A percentile compares a stretch with the other conserved stretches of the same genome.
Conservation (phyloP, 2,329 filamentous ascomycete genomes). For the Onygenales sp. region DNA sequence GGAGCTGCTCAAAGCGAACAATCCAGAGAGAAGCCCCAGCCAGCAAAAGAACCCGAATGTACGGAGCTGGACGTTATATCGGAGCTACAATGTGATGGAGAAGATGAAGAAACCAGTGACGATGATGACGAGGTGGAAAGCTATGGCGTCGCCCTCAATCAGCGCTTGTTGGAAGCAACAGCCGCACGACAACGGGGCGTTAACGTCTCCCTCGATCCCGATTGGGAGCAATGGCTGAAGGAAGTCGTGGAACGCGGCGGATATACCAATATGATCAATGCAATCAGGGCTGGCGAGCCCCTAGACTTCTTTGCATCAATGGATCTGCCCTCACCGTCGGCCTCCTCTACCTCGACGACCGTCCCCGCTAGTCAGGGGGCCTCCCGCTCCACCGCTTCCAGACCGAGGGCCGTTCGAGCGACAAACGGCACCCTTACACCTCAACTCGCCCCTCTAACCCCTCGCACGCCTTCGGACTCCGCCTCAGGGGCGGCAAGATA, state of each 20-base stretch:
- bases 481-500: not conserved
- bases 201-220: slow-evolving; percentile 34
- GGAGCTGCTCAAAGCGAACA: slow-evolving; percentile 9
- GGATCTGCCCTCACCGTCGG: slow-evolving; percentile 11
- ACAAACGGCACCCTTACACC: not conserved
- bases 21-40: slow-evolving; percentile 3
- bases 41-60: not conserved
- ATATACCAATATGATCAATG: slow-evolving; percentile 31
- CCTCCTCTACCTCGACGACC: not conserved
- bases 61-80: not conserved
- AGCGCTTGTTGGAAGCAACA: slow-evolving; percentile 43
- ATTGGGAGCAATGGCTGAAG: slow-evolving; percentile 51
- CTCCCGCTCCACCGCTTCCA: not conserved
- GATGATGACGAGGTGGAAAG: slow-evolving; percentile 41
- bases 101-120: slow-evolving; percentile 31
- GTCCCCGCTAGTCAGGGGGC: not conserved
- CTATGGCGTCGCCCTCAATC: slow-evolving; percentile 43
- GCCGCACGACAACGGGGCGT: slow-evolving; percentile 43
- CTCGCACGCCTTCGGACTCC: not conserved
- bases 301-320: slow-evolving; percentile 15
- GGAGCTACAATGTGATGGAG: not conserved
- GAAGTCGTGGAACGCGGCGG: slow-evolving; percentile 44
- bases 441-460: not conserved
- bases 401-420: not conserved
- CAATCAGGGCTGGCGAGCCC: slow-evolving; percentile 28